These are phyloP conservation scores for Apiospora phragmitis DNA, from an alignment of 2,329 filamentous ascomycete species.

Conservation along the genomic window DNA sequence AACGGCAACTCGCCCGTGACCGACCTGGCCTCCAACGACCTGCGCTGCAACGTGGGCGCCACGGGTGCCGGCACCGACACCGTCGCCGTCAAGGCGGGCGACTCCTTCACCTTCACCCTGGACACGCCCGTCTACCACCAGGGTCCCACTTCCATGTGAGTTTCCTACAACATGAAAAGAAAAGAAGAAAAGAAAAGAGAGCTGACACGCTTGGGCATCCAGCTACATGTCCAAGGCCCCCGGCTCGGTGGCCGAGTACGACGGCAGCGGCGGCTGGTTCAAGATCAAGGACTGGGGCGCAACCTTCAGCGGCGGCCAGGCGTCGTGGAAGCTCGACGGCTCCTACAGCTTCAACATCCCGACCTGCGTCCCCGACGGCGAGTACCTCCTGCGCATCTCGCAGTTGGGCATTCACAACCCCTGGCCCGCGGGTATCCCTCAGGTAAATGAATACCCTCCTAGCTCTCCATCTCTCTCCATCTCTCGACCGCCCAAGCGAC, in stretches of 20 bases:
- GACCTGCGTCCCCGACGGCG: conserved; percentile 51
- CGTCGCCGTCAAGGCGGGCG: conserved; percentile 36
- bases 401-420: conserved; percentile 62
- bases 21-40: conserved; percentile 39
- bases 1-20: conserved; percentile 51
- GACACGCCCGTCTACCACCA: conserved; percentile 45
- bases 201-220: conserved; percentile 12
- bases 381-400: conserved; percentile 61
- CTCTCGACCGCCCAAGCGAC: not conserved
- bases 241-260: conserved; percentile 35
- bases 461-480: not conserved
- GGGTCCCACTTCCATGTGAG: conserved; percentile 40
- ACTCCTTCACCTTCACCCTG: conserved; percentile 39
- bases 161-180: too few relatives aligned
- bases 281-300: conserved; percentile 42
- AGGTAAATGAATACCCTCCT: conserved; percentile 22
- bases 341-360: conserved; percentile 47
- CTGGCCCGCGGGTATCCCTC: conserved; percentile 41
- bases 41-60: conserved; percentile 43
- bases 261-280: conserved; percentile 42
- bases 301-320: conserved; percentile 33
- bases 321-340: conserved; percentile 34
- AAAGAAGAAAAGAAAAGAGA: not conserved
- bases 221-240: conserved; percentile 44
- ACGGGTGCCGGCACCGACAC: conserved; percentile 35